phyloP scores from a whole-genome alignment of 192 early-diverging fungal species.

The Coemansia sp. region DNA sequence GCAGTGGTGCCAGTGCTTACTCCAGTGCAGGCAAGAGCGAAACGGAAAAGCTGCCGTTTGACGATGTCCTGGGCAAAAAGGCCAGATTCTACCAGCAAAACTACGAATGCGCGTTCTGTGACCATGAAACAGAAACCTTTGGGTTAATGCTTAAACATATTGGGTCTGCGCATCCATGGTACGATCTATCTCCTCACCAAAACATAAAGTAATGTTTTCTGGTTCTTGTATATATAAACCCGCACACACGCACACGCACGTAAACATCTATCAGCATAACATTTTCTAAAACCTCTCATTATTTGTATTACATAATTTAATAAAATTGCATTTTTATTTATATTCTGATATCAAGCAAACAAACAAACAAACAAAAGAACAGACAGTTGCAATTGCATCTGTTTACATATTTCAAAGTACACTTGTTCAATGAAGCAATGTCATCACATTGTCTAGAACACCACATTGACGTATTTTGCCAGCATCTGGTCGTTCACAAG shows the following conservation, averaged over 20 bases:
- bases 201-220: constrained; percentile 18
- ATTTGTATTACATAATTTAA: too few species aligned
- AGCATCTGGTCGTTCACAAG: constrained; percentile 17
- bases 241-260: not conserved
- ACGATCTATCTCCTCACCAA: constrained; percentile 33
- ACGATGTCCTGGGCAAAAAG: constrained; percentile 8
- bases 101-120: constrained; percentile 46
- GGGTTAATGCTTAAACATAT: constrained; percentile 28
- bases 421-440: not conserved
- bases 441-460: constrained; percentile 10
- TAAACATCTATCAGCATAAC: not conserved
- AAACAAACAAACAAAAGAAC: not conserved
- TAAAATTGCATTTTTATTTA: too few species aligned
- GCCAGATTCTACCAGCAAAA: constrained; percentile 37
- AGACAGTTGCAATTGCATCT: not conserved
- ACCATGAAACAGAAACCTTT: constrained; percentile 28
- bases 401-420: not conserved
- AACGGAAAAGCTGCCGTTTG: not conserved
- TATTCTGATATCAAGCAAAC: too few species aligned
- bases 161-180: constrained; percentile 34
- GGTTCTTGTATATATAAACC: constrained; percentile 5
- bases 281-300: not conserved
- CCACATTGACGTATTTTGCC: constrained; percentile 31
- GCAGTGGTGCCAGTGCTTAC: not conserved
- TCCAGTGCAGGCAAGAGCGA: not conserved